Conservation (phyloP, 2,329 filamentous ascomycete species). For the Knufia fluminis region DNA sequence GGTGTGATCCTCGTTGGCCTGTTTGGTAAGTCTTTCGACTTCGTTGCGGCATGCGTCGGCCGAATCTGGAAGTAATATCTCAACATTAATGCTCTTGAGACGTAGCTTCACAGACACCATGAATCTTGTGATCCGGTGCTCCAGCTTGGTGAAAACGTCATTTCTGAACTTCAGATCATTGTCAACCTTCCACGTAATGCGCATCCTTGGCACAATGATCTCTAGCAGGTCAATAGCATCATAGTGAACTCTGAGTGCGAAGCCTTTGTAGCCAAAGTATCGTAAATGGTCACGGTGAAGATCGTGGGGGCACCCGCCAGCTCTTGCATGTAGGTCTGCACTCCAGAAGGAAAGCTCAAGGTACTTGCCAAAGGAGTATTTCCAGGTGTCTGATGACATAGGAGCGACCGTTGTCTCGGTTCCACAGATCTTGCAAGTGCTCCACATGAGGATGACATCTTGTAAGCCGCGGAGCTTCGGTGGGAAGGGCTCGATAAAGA, state of each 20-base stretch:
- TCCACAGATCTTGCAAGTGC: conserved; percentile 82
- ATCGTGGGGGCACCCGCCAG: conserved; percentile 77
- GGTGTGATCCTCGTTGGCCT: conserved; percentile 73
- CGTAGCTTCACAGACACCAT: conserved; percentile 77
- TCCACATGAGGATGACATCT: conserved; percentile 93
- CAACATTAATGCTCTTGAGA: conserved; percentile 79
- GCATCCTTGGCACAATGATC: conserved; percentile 79
- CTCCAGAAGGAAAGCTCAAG: conserved; percentile 97
- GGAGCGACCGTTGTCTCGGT: conserved; percentile 80
- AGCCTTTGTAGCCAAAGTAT: conserved; percentile 82
- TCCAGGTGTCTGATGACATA: conserved; percentile 93
- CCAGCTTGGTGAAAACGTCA: conserved; percentile 71
- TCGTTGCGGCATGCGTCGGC: conserved; percentile 71
- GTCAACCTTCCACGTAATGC: conserved; percentile 96
- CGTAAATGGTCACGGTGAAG: conserved; percentile 85
- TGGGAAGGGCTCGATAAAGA: conserved; percentile 72
- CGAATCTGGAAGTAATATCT: conserved; percentile 83
- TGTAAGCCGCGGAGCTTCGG: conserved; percentile 56
- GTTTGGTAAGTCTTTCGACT: conserved; percentile 67
- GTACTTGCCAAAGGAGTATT: conserved; percentile 97
- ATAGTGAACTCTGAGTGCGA: conserved; percentile 81
- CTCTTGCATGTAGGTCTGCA: conserved; percentile 63
- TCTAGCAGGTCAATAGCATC: conserved; percentile 88
- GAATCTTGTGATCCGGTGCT: conserved; percentile 75
- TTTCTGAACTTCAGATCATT: conserved; percentile 89